phyloP scores from a whole-genome alignment of 257 asterid genomes.

The Solanum piurae region DNA sequence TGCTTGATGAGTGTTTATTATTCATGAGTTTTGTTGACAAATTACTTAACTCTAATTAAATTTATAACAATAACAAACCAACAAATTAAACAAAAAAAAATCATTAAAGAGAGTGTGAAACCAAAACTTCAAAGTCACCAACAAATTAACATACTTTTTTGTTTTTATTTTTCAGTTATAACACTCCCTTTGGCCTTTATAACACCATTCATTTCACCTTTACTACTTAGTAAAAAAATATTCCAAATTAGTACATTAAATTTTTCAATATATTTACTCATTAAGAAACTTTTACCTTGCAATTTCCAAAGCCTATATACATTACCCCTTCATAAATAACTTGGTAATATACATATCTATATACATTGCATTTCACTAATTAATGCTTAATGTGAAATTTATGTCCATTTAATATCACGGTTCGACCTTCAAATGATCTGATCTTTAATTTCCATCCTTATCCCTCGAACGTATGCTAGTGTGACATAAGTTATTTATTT shows the following conservation, averaged over 20 bases:
- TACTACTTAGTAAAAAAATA: background rate
- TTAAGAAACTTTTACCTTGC: background rate
- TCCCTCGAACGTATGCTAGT: background rate
- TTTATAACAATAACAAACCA: background rate
- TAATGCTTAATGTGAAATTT: background rate
- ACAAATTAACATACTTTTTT: background rate
- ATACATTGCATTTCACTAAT: background rate
- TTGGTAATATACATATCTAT: background rate
- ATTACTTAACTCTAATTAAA: background rate
- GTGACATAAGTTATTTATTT: background rate
- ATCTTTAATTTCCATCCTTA: background rate
- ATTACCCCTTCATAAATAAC: background rate
- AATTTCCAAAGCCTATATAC: background rate
- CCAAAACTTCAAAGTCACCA: slow-evolving; percentile 11
- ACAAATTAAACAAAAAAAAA: background rate
- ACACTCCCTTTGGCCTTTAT: background rate
- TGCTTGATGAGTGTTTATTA: slow-evolving; percentile 16
- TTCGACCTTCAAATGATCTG: background rate
- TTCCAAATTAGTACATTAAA: background rate
- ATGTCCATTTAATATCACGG: background rate
- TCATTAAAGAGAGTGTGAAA: slow-evolving; percentile 1
- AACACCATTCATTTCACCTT: background rate
- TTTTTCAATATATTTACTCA: background rate
- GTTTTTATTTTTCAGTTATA: background rate
- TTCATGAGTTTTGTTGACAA: slow-evolving; percentile 40